Conservation (phyloP, 331 rosid species). For the Ulmus americana region DNA sequence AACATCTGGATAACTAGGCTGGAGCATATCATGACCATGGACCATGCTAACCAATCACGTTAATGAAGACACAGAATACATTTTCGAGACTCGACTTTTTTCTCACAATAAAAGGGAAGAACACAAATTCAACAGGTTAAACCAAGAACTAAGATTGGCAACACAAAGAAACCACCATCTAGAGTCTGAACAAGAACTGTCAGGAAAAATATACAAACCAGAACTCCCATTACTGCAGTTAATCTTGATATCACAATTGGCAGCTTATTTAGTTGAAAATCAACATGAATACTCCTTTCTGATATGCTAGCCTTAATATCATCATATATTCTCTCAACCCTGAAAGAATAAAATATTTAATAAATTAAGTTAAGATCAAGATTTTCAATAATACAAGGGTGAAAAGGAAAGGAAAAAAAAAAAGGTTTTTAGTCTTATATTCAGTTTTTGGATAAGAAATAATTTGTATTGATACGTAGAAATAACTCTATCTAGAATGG, state of each 20-base stretch:
- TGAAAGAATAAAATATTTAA: constrained; percentile 25
- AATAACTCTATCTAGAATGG: too few species aligned
- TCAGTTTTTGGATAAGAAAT: not conserved
- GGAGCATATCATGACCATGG: too few species aligned
- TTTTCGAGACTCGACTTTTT: not conserved
- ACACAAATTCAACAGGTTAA: not conserved
- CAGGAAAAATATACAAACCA: constrained; percentile 48
- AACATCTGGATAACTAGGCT: too few species aligned
- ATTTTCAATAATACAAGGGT: not conserved
- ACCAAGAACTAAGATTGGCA: too few species aligned
- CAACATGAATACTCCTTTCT: constrained; percentile 28
- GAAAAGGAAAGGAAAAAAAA: not conserved
- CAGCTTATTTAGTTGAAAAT: constrained; percentile 57
- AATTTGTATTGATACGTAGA: not conserved
- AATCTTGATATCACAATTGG: constrained; percentile 78
- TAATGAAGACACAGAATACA: not conserved
- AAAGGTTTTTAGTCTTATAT: not conserved
- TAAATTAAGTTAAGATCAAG: not conserved
- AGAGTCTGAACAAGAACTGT: not conserved
- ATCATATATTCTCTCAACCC: constrained; percentile 70
- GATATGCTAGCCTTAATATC: constrained; percentile 52
- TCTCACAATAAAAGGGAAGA: not conserved
- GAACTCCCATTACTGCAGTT: constrained; percentile 83
- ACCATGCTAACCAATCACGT: not conserved
- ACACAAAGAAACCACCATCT: not conserved